Base-by-base conservation (phyloP, 371 early-diverging fungal species). In the Coemansia sp. region DNA sequence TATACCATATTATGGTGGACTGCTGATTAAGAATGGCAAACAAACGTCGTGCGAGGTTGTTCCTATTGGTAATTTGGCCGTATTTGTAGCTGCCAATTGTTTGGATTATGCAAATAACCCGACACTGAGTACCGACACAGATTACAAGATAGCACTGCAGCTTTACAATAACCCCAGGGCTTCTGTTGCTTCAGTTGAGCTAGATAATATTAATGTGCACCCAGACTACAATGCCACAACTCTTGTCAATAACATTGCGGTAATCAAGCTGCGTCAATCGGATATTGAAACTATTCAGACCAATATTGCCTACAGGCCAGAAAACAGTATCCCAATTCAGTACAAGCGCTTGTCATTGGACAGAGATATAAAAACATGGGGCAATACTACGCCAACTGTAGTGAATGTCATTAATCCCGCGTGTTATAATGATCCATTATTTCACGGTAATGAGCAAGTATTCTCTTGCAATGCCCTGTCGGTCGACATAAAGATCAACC, bases 11-110 rank as follows among this genome's bases (percentile, higher is more conserved):
- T 27, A 13, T 13, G 74, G 74, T 0, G 74, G 70, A 0, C 11
- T 74, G 7, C 59, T 74, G 4, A 24, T 74, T 13, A 69, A 70
- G 51, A 66, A 74, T 55, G 74, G 74, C 14, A 45, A 55, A 21
- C 71, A 66, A 29, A 74, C 74, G 2, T 54, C 66, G 2, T 74
- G 74, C 31, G 74, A 74, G 34, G 31, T 74, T 7, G 71, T 66
- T 2, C 55, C 65, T 0, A 70, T 74, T 66, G 55, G 56, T 45
- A 37, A 48, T n/a, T 60, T 60, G 1, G 62, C 53, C 21, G 70
- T 58, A 4, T 70, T 71, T 50, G 74, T 74, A 10, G 51, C 74
- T 1, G 74, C 71, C 18, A 63, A 59, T 47, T 74, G 74, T 16
- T 34, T 74, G 29, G 71, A 74, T 59, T 69, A 54, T 13, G 31